Evolutionary conservation across 768 basidiomycete genomes (phyloP), one percentile per base, ranked within the genome.

Genomic region (Pisolithus albus): DNA sequence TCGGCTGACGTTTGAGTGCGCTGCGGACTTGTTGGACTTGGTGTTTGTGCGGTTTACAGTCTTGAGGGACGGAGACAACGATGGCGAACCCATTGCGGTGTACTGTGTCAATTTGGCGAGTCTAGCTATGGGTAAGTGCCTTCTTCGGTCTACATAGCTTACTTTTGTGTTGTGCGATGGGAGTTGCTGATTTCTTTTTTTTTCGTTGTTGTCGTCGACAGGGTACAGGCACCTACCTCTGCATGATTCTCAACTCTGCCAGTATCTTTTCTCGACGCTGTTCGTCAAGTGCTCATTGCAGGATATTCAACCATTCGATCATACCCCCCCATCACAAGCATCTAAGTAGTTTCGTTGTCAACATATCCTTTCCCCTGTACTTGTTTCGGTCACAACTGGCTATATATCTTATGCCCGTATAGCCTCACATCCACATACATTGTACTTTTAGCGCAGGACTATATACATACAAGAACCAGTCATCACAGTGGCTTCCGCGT

Each of bases 251-350:
- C 86, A 93, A 63, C 80, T 91, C 41, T 86, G 87, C 37, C 92
- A 93, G 61, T 89, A 86, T 61, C 73, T 97, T 46, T 97, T 94
- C 68, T 91, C 93, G 21, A 93, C 93, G n/a, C 74, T 98, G 16
- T 96, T 97, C 61, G 84, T 95, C 19, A 70, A 79, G 50, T 78
- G 85, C 43, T 69, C 75, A 16, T 66, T 91, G 36, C 61, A 67
- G 3, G 69, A 74, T 26, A 64, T 52, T 0, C 68, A 51, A 63
- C 13, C 13, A 0, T 34, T 34, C 34, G 34, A 34, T 11, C 13
- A 30, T 34, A 15, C 13, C 11, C 13, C 34, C 30, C 34, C 34
- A 13, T 34, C 34, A 34, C 34, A 34, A 34, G 13, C 34, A 34
- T 13, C 32, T 13, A 13, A 34, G 4, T 34, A 34, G 5, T 15